Conservation (phyloP, 352 stramenopile genomes). For the Pythium angustatum region DNA sequence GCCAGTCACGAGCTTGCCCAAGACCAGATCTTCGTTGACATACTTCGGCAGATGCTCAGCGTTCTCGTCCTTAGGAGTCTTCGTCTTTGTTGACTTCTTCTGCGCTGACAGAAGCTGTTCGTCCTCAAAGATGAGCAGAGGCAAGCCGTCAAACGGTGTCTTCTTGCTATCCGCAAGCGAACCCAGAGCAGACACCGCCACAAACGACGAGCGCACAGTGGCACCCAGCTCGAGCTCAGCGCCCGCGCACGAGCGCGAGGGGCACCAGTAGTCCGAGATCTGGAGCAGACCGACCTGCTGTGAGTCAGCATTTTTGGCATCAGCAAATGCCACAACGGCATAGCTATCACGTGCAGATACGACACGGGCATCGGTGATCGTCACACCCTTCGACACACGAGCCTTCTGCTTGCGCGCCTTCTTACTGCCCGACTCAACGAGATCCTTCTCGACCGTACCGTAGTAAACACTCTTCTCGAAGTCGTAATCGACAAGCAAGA, state of each 20-base stretch:
- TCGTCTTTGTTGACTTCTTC: slow-evolving; percentile 29
- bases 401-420: slow-evolving; percentile 68
- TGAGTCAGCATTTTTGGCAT: slow-evolving; percentile 33
- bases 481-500: slow-evolving; percentile 84
- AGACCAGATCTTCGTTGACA: slow-evolving; percentile 45
- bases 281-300: slow-evolving; percentile 65
- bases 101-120: slow-evolving; percentile 38
- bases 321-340: slow-evolving; percentile 61
- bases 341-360: slow-evolving; percentile 63
- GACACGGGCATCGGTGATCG: slow-evolving; percentile 38
- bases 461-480: slow-evolving; percentile 87
- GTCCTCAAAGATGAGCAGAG: slow-evolving; percentile 61
- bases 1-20: slow-evolving; percentile 72
- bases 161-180: slow-evolving; percentile 34
- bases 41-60: slow-evolving; percentile 76
- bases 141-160: slow-evolving; percentile 77
- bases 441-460: slow-evolving; percentile 39
- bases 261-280: slow-evolving; percentile 77
- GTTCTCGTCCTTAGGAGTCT: slow-evolving; percentile 33
- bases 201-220: slow-evolving; percentile 36
- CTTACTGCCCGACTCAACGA: slow-evolving; percentile 65
- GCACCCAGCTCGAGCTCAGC: slow-evolving; percentile 60
- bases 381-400: slow-evolving; percentile 50
- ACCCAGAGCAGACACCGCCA: slow-evolving; percentile 46
- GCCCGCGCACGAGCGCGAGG: slow-evolving; percentile 50